Evolutionary conservation across 2,329 filamentous ascomycete species (phyloP).

Genomic region (Septoria linicola): DNA sequence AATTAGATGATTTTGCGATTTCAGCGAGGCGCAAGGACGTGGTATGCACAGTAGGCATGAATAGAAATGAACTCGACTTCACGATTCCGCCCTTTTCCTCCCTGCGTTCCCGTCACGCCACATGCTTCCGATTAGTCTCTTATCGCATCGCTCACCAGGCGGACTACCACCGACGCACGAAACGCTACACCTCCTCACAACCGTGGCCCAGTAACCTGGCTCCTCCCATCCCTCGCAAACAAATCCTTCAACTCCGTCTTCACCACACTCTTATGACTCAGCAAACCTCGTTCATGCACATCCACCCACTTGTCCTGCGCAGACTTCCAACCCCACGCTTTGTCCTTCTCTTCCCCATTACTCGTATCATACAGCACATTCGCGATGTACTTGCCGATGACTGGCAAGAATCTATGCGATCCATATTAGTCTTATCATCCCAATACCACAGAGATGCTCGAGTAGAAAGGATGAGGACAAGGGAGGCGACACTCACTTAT

Average conservation of each 20-base stretch:
- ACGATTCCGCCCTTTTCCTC: too few species aligned
- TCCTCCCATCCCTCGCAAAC: constrained; percentile 2
- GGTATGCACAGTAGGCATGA: too few species aligned
- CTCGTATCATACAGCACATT: constrained; percentile 41
- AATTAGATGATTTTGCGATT: not conserved
- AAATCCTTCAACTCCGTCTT: constrained; percentile 23
- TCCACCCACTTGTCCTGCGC: constrained; percentile 19
- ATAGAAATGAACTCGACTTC: too few species aligned
- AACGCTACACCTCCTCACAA: not conserved
- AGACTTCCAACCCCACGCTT: constrained; percentile 27
- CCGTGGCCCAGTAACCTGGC: not conserved
- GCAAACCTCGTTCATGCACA: constrained; percentile 21
- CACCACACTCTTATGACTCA: constrained; percentile 21
- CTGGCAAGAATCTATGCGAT: constrained; percentile 58
- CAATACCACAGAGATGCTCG: too few species aligned
- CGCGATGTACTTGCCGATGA: constrained; percentile 59
- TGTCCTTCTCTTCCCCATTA: constrained; percentile 41
- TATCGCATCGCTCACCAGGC: too few species aligned
- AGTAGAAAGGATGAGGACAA: too few species aligned
- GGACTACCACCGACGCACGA: too few species aligned
- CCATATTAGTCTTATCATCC: not conserved
- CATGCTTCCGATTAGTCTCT: too few species aligned
- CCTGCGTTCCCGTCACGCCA: too few species aligned
- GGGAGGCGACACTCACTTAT: constrained; percentile 27
- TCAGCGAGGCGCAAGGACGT: constrained; percentile 24